Percentiles rank a stretch among this genome's conserved stretches.
Evolutionary conservation across 1,139 yeast genomes (phyloP).

Genomic region (Yamadazyma atmosphaerica): DNA sequence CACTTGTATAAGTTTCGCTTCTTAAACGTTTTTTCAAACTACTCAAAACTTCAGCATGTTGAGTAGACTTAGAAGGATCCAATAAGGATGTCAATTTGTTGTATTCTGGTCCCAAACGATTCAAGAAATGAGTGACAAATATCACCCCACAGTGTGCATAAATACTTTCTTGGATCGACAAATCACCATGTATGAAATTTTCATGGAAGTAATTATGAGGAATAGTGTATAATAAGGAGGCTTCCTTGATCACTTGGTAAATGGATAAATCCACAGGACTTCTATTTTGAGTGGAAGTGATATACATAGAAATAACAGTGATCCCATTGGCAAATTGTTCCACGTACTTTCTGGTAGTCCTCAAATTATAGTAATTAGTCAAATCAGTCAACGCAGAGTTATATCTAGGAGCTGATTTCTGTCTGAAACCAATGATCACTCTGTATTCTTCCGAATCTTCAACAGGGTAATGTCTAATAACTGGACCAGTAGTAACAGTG

Average conservation of each 20-base stretch:
- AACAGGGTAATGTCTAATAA: constrained; percentile 81
- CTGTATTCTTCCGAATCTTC: constrained; percentile 80
- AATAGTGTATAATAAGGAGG: constrained; percentile 85
- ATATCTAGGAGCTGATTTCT: constrained; percentile 81
- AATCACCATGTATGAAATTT: constrained; percentile 70
- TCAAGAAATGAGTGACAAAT: constrained; percentile 90
- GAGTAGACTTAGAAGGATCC: constrained; percentile 57
- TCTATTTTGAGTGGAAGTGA: constrained; percentile 53
- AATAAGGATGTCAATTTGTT: constrained; percentile 65
- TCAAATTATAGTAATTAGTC: constrained; percentile 85
- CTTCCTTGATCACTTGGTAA: constrained; percentile 91
- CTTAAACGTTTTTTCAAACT: constrained; percentile 87
- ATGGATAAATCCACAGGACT: constrained; percentile 69
- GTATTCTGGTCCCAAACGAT: constrained; percentile 91
- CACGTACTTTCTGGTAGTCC: constrained; percentile 85
- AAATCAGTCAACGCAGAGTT: constrained; percentile 85
- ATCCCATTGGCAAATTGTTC: constrained; percentile 92
- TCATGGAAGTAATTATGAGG: constrained; percentile 84
- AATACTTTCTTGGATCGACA: constrained; percentile 90
- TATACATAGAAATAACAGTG: constrained; percentile 83
- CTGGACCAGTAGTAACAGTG: constrained; percentile 84
- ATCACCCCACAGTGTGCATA: constrained; percentile 94
- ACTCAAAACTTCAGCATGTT: constrained; percentile 73
- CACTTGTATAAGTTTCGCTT: constrained; percentile 90
- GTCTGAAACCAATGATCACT: constrained; percentile 85